Evolutionary conservation across 352 stramenopile species (phyloP).

Genomic region (Phytophthora sp.): DNA sequence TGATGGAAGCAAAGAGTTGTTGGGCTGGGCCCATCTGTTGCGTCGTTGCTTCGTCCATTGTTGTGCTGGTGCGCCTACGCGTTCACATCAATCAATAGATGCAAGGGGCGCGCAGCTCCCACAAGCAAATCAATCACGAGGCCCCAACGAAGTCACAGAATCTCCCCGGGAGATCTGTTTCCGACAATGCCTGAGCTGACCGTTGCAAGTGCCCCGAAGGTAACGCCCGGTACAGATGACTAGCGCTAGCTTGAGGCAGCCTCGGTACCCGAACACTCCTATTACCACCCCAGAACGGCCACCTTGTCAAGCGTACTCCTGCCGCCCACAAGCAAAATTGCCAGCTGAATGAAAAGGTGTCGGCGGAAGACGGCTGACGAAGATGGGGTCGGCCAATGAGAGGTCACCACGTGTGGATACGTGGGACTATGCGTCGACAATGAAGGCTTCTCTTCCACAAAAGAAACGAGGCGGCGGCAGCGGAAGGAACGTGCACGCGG

Average conservation of each 20-base stretch:
- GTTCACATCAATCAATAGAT: slow-evolving; percentile 3
- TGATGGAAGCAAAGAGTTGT: slow-evolving; percentile 6
- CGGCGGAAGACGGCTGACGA: background rate
- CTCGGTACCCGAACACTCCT: background rate
- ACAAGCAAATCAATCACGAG: slow-evolving; percentile 15
- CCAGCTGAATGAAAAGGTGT: background rate
- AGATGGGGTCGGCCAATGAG: background rate
- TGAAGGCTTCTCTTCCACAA: background rate
- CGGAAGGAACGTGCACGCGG: background rate
- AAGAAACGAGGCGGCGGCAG: background rate
- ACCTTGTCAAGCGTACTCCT: background rate
- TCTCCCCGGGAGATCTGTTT: slow-evolving; percentile 4
- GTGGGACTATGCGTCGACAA: background rate
- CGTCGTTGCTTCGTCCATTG: slow-evolving; percentile 7
- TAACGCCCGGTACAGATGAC: background rate
- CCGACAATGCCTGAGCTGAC: background rate
- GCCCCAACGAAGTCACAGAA: slow-evolving; percentile 1
- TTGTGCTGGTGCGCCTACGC: slow-evolving; percentile 6
- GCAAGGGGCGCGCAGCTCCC: background rate
- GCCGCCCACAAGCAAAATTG: background rate
- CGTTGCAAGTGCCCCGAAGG: background rate
- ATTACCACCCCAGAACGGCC: background rate
- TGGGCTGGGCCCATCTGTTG: background rate
- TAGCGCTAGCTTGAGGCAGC: background rate
- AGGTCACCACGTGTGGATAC: background rate